Base-by-base conservation (phyloP, 768 basidiomycete species). In the Mrakia blollopis region DNA sequence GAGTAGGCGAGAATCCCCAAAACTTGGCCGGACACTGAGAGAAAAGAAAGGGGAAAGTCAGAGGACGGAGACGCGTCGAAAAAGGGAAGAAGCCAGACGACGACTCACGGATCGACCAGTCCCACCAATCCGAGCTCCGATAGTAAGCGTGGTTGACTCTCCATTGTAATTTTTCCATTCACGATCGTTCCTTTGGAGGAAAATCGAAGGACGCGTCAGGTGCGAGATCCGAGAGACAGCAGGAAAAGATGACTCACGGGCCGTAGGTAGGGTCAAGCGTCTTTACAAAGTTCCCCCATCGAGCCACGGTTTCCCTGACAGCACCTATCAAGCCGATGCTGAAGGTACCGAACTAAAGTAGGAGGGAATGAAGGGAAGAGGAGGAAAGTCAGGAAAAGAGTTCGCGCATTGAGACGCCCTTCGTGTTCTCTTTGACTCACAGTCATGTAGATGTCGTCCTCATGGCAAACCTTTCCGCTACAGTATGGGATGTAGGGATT, bases 281-380 rank as follows among this genome's bases (percentile, higher is more conserved):
- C 52, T 39, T 52, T 1, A 72, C 52, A 60, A 71, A 76, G n/a
- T 60, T 71, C 14, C 75, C 75, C 75, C 75, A 76, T 8, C 75
- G 65, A 25, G 54, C 44, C 44, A 47, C 14, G 7, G 44, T 47
- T 47, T 47, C 39, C 25, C 18, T 13, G 18, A 76, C 75, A 52
- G 70, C 75, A 21, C 6, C 9, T 14, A 16, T 44, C 6, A n/a
- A n/a, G n/a, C 39, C 25, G 44, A 52, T 28, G 28, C 28, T 39
- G 1, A 14, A 0, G 16, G 75, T 60, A 10, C 54, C 37, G 57
- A 47, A 61, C 35, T 25, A 23, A n/a, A 77, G 47, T 18, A 50
- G 7, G 21, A 50, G 16, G 18, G 3, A 14, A 7, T 18, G 47
- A 50, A 1, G 47, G 18, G 47, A 21, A 14, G 18, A 21, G 14